Conservation (phyloP, 2,329 filamentous ascomycete species). For the Xylaria hypoxylon region DNA sequence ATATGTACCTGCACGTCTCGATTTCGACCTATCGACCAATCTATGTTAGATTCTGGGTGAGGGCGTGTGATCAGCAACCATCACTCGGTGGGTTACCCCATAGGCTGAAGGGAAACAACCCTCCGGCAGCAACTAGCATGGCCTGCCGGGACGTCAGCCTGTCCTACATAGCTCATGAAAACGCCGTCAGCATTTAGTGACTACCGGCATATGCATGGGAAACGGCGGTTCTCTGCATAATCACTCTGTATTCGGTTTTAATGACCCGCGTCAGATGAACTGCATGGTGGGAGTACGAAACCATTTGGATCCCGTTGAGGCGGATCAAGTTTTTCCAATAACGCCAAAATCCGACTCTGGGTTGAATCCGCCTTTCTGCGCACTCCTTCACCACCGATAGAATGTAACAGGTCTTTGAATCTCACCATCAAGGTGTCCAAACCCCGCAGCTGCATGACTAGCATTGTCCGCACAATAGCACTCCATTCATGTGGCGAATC, state of each 20-base stretch:
- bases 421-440: constrained; percentile 16
- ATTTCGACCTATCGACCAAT: background rate
- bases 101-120: background rate
- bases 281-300: background rate
- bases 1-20: background rate
- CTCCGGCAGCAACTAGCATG: background rate
- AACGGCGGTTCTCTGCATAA: background rate
- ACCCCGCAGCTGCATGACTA: constrained; percentile 22
- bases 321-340: constrained; percentile 22
- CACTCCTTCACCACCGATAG: constrained; percentile 17
- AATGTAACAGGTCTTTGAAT: constrained; percentile 19
- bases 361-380: constrained; percentile 24
- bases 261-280: background rate
- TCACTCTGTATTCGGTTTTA: background rate
- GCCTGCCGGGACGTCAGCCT: no score
- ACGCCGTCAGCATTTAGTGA: background rate
- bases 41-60: background rate
- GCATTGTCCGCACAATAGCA: constrained; percentile 25
- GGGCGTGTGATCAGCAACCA: background rate
- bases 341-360: constrained; percentile 1
- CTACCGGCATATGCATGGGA: constrained; percentile 3
- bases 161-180: no score
- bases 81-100: background rate
- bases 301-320: constrained; percentile 9
- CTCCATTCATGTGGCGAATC: constrained; percentile 26